phyloP scores from a whole-genome alignment of 805 yeast species.

The Cyberlindnera bimundalis region DNA sequence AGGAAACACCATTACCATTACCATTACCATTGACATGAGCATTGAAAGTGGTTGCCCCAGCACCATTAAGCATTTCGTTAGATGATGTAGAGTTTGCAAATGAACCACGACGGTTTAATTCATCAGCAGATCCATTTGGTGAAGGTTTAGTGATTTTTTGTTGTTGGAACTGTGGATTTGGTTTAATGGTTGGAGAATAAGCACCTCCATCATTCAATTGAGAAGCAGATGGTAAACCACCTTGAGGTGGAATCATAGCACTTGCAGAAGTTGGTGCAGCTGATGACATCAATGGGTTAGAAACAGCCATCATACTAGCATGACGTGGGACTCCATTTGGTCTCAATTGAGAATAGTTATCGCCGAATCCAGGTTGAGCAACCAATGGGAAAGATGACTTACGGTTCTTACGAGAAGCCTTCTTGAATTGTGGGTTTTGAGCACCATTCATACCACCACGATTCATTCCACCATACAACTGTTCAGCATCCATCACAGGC shows the following conservation, averaged over 20 bases:
- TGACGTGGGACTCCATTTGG: slow-evolving; percentile 9
- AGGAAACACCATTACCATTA: background rate
- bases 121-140: slow-evolving; percentile 6
- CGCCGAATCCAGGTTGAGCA: slow-evolving; percentile 4
- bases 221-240: slow-evolving; percentile 3
- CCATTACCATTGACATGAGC: background rate
- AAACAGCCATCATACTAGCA: slow-evolving; percentile 8
- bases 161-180: slow-evolving; percentile 12
- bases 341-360: slow-evolving; percentile 2
- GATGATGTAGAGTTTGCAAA: slow-evolving; percentile 13
- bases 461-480: slow-evolving; percentile 14
- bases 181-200: slow-evolving; percentile 12
- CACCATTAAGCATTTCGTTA: slow-evolving; percentile 5
- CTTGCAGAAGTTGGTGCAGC: slow-evolving; percentile 5
- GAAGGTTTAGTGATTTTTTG: slow-evolving; percentile 7
- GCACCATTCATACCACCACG: slow-evolving; percentile 14
- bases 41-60: background rate
- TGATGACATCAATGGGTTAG: slow-evolving; percentile 7
- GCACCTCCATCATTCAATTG: slow-evolving; percentile 8
- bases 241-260: slow-evolving; percentile 2
- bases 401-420: slow-evolving; percentile 45
- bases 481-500: slow-evolving; percentile 18
- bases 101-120: slow-evolving; percentile 4
- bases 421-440: slow-evolving; percentile 25
- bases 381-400: slow-evolving; percentile 35